Percentiles rank a stretch among this genome's conserved stretches.
Conservation (phyloP, 2,329 filamentous ascomycete genomes). For the Colletotrichum sp. region DNA sequence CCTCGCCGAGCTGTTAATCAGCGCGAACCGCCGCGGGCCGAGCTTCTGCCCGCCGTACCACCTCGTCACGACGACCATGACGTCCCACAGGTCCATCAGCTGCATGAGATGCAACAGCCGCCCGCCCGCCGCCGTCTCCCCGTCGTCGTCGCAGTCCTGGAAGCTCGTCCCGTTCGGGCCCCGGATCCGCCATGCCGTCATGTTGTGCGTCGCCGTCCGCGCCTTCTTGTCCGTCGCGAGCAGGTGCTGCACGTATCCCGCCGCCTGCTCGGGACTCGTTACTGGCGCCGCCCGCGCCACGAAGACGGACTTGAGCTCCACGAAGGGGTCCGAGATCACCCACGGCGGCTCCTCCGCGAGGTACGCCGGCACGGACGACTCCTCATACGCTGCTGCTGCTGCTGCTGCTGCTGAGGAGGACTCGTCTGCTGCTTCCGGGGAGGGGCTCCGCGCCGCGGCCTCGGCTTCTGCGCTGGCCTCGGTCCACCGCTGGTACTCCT, state of each 20-base stretch:
- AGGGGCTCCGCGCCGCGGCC: neutral
- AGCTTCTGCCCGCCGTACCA: constrained; percentile 95
- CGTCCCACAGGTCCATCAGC: constrained; percentile 92
- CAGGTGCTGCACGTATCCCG: constrained; percentile 73
- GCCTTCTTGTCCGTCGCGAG: constrained; percentile 83
- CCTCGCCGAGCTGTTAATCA: constrained; percentile 87
- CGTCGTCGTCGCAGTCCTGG: constrained; percentile 96
- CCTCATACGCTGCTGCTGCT: constrained; percentile 25
- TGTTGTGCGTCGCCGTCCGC: constrained; percentile 91
- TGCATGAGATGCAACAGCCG: constrained; percentile 90
- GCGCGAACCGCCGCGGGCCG: constrained; percentile 85
- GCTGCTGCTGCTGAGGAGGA: constrained; percentile 11
- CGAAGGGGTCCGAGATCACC: constrained; percentile 74
- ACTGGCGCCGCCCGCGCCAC: constrained; percentile 78
- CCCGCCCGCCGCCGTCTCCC: constrained; percentile 89
- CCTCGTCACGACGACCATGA: constrained; percentile 88
- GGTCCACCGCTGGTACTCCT: constrained; percentile 57
- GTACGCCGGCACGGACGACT: neutral
- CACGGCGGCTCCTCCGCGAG: constrained; percentile 55
- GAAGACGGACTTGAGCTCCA: constrained; percentile 89
- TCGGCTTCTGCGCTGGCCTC: constrained; percentile 15
- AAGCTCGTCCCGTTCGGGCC: constrained; percentile 60
- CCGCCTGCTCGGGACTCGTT: constrained; percentile 72
- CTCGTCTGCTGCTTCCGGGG: neutral
- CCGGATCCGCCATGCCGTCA: constrained; percentile 89